Evolutionary conservation across 2,329 filamentous ascomycete species (phyloP).

Genomic region (Colletotrichum salicis): DNA sequence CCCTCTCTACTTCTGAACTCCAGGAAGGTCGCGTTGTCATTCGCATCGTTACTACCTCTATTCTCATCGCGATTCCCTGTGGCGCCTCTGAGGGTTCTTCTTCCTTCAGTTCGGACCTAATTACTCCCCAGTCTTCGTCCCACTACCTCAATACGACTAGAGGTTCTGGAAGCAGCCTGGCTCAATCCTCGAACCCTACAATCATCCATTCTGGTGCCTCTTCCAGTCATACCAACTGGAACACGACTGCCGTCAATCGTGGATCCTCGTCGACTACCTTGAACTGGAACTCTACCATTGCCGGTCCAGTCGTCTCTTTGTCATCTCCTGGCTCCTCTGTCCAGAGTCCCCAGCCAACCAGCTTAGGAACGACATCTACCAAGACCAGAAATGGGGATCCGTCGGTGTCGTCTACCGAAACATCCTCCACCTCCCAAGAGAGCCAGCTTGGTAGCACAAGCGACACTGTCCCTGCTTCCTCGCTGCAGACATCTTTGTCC

Average conservation of each 20-base stretch:
- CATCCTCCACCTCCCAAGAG: neutral
- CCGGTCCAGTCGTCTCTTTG: neutral
- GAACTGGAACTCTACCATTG: neutral
- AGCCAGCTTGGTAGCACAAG: neutral
- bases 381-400: too few relatives aligned
- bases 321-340: neutral
- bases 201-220: neutral
- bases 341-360: neutral
- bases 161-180: neutral
- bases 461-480: neutral
- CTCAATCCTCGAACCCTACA: neutral
- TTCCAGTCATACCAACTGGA: neutral
- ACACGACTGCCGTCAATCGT: too few relatives aligned
- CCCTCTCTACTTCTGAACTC: neutral
- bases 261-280: neutral
- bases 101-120: neutral
- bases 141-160: neutral
- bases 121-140: neutral
- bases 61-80: constrained; percentile 9
- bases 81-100: neutral
- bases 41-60: constrained; percentile 7
- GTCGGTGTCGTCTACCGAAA: neutral
- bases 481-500: neutral
- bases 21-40: neutral
- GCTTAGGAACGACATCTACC: neutral